These are phyloP conservation scores for Aspergillus neotritici DNA, from an alignment of 2,329 filamentous ascomycete genomes.

Conservation along the genomic window DNA sequence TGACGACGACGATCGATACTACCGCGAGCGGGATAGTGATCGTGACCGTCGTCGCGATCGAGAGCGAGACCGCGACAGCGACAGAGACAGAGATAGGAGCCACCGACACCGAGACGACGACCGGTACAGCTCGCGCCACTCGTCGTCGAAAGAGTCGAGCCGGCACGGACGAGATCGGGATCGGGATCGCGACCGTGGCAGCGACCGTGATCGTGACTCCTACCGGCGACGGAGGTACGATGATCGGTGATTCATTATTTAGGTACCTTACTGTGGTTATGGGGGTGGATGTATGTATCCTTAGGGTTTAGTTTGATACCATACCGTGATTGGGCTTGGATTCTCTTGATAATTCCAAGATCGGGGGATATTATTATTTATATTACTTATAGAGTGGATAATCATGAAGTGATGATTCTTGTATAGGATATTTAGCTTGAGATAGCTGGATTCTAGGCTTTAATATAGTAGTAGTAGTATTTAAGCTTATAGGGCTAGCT, in stretches of 20 bases:
- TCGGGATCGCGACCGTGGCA: slow-evolving; percentile 25
- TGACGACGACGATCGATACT: slow-evolving; percentile 32
- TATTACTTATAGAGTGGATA: no score
- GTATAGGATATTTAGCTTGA: no score
- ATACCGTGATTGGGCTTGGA: background rate
- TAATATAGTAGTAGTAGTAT: no score
- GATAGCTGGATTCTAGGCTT: no score
- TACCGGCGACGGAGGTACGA: slow-evolving; percentile 26
- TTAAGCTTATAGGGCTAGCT: no score
- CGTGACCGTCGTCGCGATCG: slow-evolving; percentile 24
- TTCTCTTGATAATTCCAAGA: no score
- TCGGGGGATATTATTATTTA: no score
- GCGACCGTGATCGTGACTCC: slow-evolving; percentile 26
- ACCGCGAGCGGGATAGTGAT: slow-evolving; percentile 24
- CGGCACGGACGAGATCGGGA: slow-evolving; percentile 19
- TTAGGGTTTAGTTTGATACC: slow-evolving; percentile 1
- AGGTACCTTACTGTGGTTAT: background rate
- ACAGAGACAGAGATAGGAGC: slow-evolving; percentile 28
- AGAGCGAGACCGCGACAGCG: slow-evolving; percentile 29
- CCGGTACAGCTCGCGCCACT: slow-evolving; percentile 29
- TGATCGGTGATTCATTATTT: slow-evolving; percentile 13
- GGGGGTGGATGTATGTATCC: no score
- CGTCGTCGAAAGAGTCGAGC: slow-evolving; percentile 29
- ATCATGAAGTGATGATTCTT: no score
- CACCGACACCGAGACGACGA: slow-evolving; percentile 28